Evolutionary conservation across 495 filamentous ascomycete species (phyloP), one percentile per base, ranked within the genome.

Genomic region (Pseudomonodictys pantanalensis): DNA sequence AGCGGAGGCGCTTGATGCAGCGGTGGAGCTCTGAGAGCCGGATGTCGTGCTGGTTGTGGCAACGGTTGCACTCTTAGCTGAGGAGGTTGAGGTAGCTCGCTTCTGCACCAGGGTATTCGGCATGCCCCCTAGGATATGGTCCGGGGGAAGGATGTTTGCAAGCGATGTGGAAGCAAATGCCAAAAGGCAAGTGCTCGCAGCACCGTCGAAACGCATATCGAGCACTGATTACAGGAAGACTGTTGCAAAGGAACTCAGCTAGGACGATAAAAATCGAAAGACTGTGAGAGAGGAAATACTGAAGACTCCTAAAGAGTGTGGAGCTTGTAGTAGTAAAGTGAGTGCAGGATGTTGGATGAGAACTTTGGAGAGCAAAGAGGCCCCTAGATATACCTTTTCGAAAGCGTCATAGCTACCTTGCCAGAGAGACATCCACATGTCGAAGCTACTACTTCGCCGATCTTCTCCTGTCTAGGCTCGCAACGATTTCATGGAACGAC

Each of bases 121-220:
- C 26, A 35, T 26, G 15, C 62, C 62, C 3, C 22, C 23, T 18
- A 11, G 15, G 17, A 51, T 51, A 35, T 68, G 66, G 39, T 62
- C 62, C 18, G 12, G 5, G 17, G 62, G 65, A 15, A 64, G 26
- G 17, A 45, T n/a, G 12, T 42, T 35, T 18, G 56, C 60, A 41
- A 56, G 7, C 11, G 65, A 52, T 6, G 48, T 52, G 5, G 64
- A 58, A n/a, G 60, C 54, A 45, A 62, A 48, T 43, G 47, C 54
- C 24, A 59, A 20, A 7, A 67, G 56, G 23, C 48, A 57, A 29
- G 38, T 54, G 48, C 45, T 26, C 28, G 22, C 43, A 29, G 63
- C 7, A 44, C 50, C 17, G 8, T 50, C 15, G 22, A 67, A 22
- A 26, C 25, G 50, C 64, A 67, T 67, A 3, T 52, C 43, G 9